phyloP scores from a whole-genome alignment of 805 yeast genomes.

The Blastobotrys robertii region DNA sequence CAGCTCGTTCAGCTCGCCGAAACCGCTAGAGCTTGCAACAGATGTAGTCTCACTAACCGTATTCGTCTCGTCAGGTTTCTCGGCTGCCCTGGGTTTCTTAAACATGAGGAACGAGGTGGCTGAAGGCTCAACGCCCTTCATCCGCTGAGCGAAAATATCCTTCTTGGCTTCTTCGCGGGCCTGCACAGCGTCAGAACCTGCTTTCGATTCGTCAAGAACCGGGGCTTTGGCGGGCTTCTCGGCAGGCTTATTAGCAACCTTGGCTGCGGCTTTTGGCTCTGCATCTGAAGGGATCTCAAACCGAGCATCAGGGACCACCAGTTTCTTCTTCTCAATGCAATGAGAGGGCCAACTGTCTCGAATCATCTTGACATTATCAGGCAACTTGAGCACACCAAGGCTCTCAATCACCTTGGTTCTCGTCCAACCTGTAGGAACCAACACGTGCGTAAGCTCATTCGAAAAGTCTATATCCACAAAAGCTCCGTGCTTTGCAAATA shows the following conservation, averaged over 20 bases:
- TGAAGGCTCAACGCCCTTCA: too few species aligned
- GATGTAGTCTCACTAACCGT: too few species aligned
- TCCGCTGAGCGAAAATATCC: too few species aligned
- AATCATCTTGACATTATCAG: conserved; percentile 7
- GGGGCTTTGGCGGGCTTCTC: too few species aligned
- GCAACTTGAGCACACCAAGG: conserved; percentile 2
- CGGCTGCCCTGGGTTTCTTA: not conserved
- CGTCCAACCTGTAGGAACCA: conserved; percentile 15
- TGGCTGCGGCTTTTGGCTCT: too few species aligned
- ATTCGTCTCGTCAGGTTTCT: not conserved
- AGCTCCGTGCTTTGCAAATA: conserved; percentile 20
- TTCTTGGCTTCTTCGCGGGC: too few species aligned
- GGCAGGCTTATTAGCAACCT: too few species aligned
- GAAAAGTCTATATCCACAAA: conserved; percentile 7
- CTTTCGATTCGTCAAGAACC: too few species aligned
- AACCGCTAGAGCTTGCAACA: too few species aligned
- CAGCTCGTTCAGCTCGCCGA: conserved; percentile 2
- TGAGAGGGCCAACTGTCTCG: conserved; percentile 25
- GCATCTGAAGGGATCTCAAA: conserved; percentile 4
- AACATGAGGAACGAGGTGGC: too few species aligned
- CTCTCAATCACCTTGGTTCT: not conserved
- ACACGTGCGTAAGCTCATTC: conserved; percentile 19
- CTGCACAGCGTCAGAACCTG: too few species aligned
- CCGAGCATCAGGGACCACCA: conserved; percentile 10
- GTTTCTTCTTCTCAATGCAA: conserved; percentile 19